phyloP scores from a whole-genome alignment of 2,329 filamentous ascomycete genomes.

The Thyridium curvatum region DNA sequence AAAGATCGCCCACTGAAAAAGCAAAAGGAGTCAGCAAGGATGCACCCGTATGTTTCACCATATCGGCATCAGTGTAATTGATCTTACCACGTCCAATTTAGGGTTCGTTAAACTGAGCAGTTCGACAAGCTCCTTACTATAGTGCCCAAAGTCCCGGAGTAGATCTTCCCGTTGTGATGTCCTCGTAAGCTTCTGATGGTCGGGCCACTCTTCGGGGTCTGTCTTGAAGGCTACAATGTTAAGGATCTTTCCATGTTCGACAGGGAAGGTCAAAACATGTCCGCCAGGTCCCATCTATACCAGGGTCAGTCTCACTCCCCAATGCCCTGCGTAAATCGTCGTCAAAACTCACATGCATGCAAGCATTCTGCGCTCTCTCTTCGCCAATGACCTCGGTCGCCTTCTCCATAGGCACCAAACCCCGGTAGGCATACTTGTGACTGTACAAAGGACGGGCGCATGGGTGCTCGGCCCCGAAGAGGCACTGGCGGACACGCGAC shows the following conservation, averaged over 20 bases:
- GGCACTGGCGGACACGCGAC: conserved; percentile 35
- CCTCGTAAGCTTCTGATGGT: conserved; percentile 9
- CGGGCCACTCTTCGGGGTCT: conserved; percentile 20
- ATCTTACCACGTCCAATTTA: conserved; percentile 18
- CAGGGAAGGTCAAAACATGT: conserved; percentile 55
- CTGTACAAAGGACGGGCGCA: conserved; percentile 28
- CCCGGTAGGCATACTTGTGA: conserved; percentile 50
- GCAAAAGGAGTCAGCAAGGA: no score
- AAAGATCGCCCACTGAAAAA: not conserved
- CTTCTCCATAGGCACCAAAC: conserved; percentile 38
- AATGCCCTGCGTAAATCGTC: no score
- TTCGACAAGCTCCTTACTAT: conserved; percentile 17
- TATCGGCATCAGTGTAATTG: no score
- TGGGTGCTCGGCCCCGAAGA: no score
- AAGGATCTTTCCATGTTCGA: conserved; percentile 44
- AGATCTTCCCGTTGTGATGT: conserved; percentile 21
- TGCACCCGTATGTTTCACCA: no score
- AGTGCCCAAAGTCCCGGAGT: conserved; percentile 24
- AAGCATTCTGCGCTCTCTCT: conserved; percentile 16
- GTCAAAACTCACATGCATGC: conserved; percentile 13
- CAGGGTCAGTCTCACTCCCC: no score
- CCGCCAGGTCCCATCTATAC: conserved; percentile 36
- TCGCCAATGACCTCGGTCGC: conserved; percentile 42
- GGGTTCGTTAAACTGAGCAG: conserved; percentile 20
- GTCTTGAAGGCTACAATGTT: conserved; percentile 40